Evolutionary conservation across 495 filamentous ascomycete species (phyloP).

Genomic region (Xylaria cubensis): DNA sequence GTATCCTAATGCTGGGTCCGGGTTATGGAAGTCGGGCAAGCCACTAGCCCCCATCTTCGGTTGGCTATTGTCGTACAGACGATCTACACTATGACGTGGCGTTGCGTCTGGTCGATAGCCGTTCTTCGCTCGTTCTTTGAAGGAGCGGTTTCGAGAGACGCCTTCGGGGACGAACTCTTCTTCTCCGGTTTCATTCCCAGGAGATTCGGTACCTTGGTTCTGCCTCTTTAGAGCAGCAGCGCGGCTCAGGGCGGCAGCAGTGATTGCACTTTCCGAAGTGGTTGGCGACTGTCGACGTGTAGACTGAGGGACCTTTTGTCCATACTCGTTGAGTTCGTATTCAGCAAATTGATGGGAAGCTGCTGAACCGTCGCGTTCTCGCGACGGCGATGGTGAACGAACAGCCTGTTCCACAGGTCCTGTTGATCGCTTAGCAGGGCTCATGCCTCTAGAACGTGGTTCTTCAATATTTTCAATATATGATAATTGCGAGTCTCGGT

Average conservation of each 20-base stretch:
- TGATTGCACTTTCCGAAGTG: conserved; percentile 58
- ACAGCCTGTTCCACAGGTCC: conserved; percentile 41
- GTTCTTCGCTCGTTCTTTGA: conserved; percentile 61
- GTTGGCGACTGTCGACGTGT: conserved; percentile 53
- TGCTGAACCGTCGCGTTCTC: conserved; percentile 35
- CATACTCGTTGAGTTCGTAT: conserved; percentile 62
- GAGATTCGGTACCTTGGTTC: conserved; percentile 39
- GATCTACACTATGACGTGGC: conserved; percentile 77
- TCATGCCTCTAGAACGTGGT: conserved; percentile 36
- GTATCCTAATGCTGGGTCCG: conserved; percentile 71
- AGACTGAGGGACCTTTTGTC: conserved; percentile 55
- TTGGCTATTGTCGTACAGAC: conserved; percentile 64
- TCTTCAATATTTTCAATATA: conserved; percentile 46
- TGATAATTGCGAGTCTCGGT: conserved; percentile 45
- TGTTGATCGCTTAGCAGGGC: conserved; percentile 47
- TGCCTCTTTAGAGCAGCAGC: conserved; percentile 55
- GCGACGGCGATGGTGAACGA: conserved; percentile 36
- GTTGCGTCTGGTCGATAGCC: conserved; percentile 62
- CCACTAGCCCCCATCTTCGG: conserved; percentile 67
- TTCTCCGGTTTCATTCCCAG: conserved; percentile 26
- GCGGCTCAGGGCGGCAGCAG: conserved; percentile 55
- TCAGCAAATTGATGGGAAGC: conserved; percentile 45
- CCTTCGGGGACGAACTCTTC: conserved; percentile 43
- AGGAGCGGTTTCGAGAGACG: conserved; percentile 57
- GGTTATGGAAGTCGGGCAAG: conserved; percentile 65